A percentile compares a stretch with the other conserved stretches of the same genome.
Conservation (phyloP, 2,329 filamentous ascomycete species). For the Pleurostoma richardsiae region DNA sequence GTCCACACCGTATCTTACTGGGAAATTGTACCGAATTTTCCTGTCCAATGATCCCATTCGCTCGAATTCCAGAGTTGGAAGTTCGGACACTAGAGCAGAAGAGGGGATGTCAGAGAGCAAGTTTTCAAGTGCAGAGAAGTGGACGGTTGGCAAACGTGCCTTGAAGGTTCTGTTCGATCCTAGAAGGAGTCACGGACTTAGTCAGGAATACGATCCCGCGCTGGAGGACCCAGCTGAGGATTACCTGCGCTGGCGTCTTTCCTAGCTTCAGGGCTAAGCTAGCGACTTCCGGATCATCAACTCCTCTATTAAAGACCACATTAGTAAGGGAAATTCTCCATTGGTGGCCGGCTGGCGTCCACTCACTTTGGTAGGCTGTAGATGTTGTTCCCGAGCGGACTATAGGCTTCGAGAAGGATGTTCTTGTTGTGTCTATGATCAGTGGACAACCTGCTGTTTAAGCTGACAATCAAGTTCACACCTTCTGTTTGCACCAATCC, state of each 20-base stretch:
- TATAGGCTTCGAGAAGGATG: constrained; percentile 45
- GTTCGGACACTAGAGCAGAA: constrained; percentile 4
- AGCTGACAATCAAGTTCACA: constrained; percentile 10
- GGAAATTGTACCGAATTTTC: constrained; percentile 8
- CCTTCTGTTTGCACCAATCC: constrained; percentile 39
- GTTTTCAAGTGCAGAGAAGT: background rate
- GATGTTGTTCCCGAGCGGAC: constrained; percentile 52
- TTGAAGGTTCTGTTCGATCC: constrained; percentile 42
- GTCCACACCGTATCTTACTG: constrained; percentile 1
- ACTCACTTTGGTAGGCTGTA: constrained; percentile 15
- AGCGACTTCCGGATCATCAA: constrained; percentile 44
- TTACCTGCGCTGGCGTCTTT: constrained; percentile 45
- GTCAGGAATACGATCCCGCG: constrained; percentile 48
- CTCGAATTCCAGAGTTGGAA: constrained; percentile 6
- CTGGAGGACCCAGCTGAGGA: constrained; percentile 50
- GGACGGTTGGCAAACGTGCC: constrained; percentile 1
- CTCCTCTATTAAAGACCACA: constrained; percentile 23
- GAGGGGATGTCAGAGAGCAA: background rate
- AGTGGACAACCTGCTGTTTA: too few relatives aligned
- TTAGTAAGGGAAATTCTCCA: background rate
- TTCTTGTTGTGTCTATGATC: constrained; percentile 21
- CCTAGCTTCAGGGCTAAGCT: constrained; percentile 46
- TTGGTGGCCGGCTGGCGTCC: too few relatives aligned
- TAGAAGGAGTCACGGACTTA: constrained; percentile 46
- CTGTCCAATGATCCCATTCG: constrained; percentile 6